A percentile compares a stretch with the other conserved stretches of the same genome.
Conservation (phyloP, 1,284 basidiomycete species). For the Papiliotrema flavescens region DNA sequence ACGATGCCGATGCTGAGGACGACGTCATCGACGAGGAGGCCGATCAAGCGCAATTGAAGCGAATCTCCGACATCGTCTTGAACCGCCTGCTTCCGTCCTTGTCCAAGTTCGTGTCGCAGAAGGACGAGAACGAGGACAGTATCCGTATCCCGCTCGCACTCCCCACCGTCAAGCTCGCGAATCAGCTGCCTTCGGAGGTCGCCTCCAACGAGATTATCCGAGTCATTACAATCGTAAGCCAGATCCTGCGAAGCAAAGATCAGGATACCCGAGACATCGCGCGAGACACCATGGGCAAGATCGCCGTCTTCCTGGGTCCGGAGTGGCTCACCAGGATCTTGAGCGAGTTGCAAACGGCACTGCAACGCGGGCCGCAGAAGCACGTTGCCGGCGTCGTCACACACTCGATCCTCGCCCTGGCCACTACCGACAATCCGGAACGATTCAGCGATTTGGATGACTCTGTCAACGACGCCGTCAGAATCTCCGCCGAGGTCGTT, state of each 20-base stretch:
- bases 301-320: slow-evolving; percentile 71
- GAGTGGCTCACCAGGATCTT: slow-evolving; percentile 70
- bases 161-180: slow-evolving; percentile 80
- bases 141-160: slow-evolving; percentile 83
- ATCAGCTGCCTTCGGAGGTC: slow-evolving; percentile 67
- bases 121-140: slow-evolving; percentile 78
- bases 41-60: slow-evolving; percentile 33
- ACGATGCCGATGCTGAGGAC: slow-evolving; percentile 21
- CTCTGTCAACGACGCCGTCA: slow-evolving; percentile 71
- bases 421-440: slow-evolving; percentile 59
- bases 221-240: slow-evolving; percentile 77
- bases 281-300: slow-evolving; percentile 78
- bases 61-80: slow-evolving; percentile 74
- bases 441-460: slow-evolving; percentile 67
- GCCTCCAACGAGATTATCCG: slow-evolving; percentile 72
- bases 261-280: slow-evolving; percentile 90
- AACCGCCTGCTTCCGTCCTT: slow-evolving; percentile 70
- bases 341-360: slow-evolving; percentile 74
- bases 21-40: slow-evolving; percentile 36
- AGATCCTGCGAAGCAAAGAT: slow-evolving; percentile 85
- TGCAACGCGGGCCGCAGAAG: slow-evolving; percentile 87
- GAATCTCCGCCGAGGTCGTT: slow-evolving; percentile 85
- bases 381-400: slow-evolving; percentile 84
- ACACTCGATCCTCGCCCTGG: slow-evolving; percentile 76
- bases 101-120: slow-evolving; percentile 72